phyloP scores from a whole-genome alignment of 2,329 filamentous ascomycete species.

The Herpotrichia juniperi region DNA sequence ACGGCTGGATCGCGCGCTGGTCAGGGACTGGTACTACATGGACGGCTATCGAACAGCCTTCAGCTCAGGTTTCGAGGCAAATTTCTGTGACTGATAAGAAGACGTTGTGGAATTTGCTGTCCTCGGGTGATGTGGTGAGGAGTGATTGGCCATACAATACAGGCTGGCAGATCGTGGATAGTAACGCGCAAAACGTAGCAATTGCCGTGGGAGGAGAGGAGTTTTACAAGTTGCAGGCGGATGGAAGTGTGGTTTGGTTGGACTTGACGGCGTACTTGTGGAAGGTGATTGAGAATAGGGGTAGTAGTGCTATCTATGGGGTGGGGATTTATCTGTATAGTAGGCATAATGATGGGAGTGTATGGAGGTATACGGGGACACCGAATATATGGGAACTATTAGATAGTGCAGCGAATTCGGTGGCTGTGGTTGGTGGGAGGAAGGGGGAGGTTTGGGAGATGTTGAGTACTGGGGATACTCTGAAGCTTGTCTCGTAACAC shows the following conservation, averaged over 20 bases:
- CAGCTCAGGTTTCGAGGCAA: slow-evolving; percentile 17
- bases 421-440: slow-evolving; percentile 26
- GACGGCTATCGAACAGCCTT: slow-evolving; percentile 29
- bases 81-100: slow-evolving; percentile 33
- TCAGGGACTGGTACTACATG: slow-evolving; percentile 25
- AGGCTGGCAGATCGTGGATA: slow-evolving; percentile 32
- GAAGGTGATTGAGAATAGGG: slow-evolving; percentile 26
- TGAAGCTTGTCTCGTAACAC: slow-evolving; percentile 25
- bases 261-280: slow-evolving; percentile 26
- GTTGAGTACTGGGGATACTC: slow-evolving; percentile 24
- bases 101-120: slow-evolving; percentile 32
- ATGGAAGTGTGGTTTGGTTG: slow-evolving; percentile 32
- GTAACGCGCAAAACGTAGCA: slow-evolving; percentile 23
- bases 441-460: slow-evolving; percentile 30
- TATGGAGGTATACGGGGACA: slow-evolving; percentile 37
- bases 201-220: slow-evolving; percentile 34
- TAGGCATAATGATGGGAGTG: slow-evolving; percentile 28
- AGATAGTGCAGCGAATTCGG: slow-evolving; percentile 18
- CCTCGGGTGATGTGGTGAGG: slow-evolving; percentile 32
- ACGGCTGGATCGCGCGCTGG: slow-evolving; percentile 34
- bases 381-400: slow-evolving; percentile 32
- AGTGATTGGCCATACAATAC: slow-evolving; percentile 26
- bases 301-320: slow-evolving; percentile 18
- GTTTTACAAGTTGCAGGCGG: slow-evolving; percentile 36
- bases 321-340: slow-evolving; percentile 27